Evolutionary conservation across 768 basidiomycete species (phyloP).

Genomic region (Macrolepiota dolichaula): DNA sequence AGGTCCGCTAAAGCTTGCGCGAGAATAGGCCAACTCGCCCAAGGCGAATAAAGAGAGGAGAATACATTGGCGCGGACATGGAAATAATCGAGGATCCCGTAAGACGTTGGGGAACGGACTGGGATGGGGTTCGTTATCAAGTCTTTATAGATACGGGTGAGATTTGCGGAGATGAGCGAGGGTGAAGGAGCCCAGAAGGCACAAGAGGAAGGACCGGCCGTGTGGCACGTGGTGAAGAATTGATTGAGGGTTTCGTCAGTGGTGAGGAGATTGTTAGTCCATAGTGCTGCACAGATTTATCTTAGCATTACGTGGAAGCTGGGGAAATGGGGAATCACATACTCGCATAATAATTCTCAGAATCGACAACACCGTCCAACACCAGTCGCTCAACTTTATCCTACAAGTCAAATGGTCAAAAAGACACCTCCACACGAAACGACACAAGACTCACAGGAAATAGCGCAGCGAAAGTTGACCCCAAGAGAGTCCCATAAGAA

Average conservation of each 20-base stretch:
- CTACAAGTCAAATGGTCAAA: conserved; percentile 16
- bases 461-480: conserved; percentile 20
- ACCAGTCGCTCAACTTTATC: conserved; percentile 35
- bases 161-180: conserved; percentile 28
- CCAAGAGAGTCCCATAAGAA: conserved; percentile 23
- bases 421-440: background rate
- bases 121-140: conserved; percentile 31
- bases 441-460: conserved; percentile 17
- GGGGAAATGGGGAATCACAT: background rate
- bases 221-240: conserved; percentile 34
- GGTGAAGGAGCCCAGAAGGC: conserved; percentile 36
- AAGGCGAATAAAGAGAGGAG: conserved; percentile 31
- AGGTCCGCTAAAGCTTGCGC: conserved; percentile 34
- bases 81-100: conserved; percentile 35
- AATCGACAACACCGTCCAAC: conserved; percentile 39
- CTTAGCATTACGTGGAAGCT: background rate
- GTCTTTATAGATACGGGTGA: conserved; percentile 29
- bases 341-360: conserved; percentile 37
- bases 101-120: conserved; percentile 23
- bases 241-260: conserved; percentile 30
- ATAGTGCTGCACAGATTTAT: conserved; percentile 21
- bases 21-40: conserved; percentile 26
- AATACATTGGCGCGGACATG: conserved; percentile 28
- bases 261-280: conserved; percentile 33
- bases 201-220: conserved; percentile 33